phyloP scores from a whole-genome alignment of 257 asterid species.

The Nicotiana tomentosiformis region DNA sequence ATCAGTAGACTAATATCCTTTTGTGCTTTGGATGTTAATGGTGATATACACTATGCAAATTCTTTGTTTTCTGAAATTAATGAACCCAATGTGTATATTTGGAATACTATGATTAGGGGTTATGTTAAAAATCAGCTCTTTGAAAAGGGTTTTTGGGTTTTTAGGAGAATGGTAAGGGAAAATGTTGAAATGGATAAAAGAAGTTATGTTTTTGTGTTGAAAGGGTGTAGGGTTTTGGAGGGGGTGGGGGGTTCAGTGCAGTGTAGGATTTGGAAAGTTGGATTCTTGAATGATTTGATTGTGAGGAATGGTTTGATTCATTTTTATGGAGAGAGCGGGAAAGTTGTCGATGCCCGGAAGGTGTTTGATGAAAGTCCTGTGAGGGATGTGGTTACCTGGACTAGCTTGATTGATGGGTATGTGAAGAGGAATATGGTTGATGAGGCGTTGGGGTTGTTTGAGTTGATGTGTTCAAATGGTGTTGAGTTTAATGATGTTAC shows the following conservation, averaged over 20 bases:
- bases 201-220: constrained; percentile 61
- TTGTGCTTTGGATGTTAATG: constrained; percentile 52
- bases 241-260: constrained; percentile 47
- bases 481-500: constrained; percentile 72
- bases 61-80: constrained; percentile 42
- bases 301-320: constrained; percentile 64
- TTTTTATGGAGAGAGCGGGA: constrained; percentile 50
- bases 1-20: constrained; percentile 63
- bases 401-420: constrained; percentile 63
- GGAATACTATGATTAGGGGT: constrained; percentile 79
- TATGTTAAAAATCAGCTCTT: constrained; percentile 37
- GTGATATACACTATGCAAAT: constrained; percentile 43
- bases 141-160: constrained; percentile 41
- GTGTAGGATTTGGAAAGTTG: constrained; percentile 61
- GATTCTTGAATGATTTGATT: constrained; percentile 50
- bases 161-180: constrained; percentile 50
- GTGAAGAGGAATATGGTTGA: constrained; percentile 47
- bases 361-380: constrained; percentile 46
- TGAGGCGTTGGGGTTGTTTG: constrained; percentile 60
- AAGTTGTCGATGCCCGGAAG: constrained; percentile 25
- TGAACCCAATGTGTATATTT: constrained; percentile 63
- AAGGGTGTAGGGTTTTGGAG: constrained; percentile 45
- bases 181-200: constrained; percentile 55
- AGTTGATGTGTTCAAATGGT: constrained; percentile 43
- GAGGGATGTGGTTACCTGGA: constrained; percentile 83